Percentiles rank a stretch among this genome's conserved stretches.
Conservation (phyloP, 805 yeast genomes). For the Monosporozyma yasuniensis region DNA sequence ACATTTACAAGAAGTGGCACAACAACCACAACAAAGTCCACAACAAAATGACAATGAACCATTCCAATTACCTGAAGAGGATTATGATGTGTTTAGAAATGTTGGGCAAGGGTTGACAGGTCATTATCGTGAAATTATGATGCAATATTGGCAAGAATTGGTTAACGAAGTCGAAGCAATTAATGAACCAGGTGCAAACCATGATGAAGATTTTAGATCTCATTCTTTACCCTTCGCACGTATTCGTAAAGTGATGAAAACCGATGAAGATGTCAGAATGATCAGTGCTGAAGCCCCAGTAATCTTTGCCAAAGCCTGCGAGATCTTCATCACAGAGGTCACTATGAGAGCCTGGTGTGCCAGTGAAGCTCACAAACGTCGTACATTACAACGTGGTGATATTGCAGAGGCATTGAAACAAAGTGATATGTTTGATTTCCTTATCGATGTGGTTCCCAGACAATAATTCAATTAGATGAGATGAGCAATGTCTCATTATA, state of each 20-base stretch:
- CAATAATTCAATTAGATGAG: constrained; percentile 34
- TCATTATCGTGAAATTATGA: constrained; percentile 75
- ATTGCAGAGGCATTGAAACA: constrained; percentile 92
- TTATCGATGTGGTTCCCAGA: constrained; percentile 92
- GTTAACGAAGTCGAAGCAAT: constrained; percentile 59
- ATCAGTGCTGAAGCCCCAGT: constrained; percentile 98
- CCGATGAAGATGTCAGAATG: constrained; percentile 96
- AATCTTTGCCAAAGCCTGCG: constrained; percentile 95
- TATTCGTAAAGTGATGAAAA: constrained; percentile 94
- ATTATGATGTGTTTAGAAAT: constrained; percentile 59
- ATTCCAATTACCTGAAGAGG: constrained; percentile 25
- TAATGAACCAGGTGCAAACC: constrained; percentile 45
- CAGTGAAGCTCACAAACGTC: constrained; percentile 90
- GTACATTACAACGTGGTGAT: constrained; percentile 90
- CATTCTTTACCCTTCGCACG: constrained; percentile 94
- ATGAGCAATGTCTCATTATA: not conserved
- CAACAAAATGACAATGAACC: not conserved
- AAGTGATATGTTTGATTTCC: constrained; percentile 93
- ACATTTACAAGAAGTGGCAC: not conserved
- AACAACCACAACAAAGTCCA: not conserved
- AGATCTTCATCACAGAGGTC: constrained; percentile 88
- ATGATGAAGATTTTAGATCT: constrained; percentile 84
- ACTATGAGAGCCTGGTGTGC: constrained; percentile 99
- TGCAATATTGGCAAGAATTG: constrained; percentile 96
- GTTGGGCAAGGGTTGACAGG: constrained; percentile 91